Base-by-base conservation (phyloP, 345 rosid species). In the Corymbia maculata region DNA sequence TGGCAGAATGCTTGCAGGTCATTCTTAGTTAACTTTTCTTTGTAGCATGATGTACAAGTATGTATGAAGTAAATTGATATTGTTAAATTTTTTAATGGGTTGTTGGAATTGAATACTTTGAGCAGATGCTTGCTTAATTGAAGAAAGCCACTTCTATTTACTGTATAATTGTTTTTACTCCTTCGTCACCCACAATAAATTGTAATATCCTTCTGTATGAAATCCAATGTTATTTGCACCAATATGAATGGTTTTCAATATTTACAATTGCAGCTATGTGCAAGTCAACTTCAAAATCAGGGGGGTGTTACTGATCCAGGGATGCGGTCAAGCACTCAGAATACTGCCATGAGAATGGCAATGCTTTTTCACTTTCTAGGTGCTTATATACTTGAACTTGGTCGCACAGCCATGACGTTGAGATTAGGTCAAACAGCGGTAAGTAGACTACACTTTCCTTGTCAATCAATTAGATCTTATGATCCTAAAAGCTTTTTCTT, bases 331-430 rank as follows among this genome's bases (percentile, higher is more conserved):
- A 85, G 55, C 87, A 89, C 88, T 49, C 97, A 95, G 89, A 86
- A 91, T 68, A 88, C 45, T 91, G 94, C 94, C 30, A 92, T 87
- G 95, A 91, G 96, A 87, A 91, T 92, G 45, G 95, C 95, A 80
- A 36, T 88, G 90, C 90, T 92, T 85, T 87, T 95, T 86, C 92
- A 93, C 86, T 94, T 91, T 91, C 91, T 96, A 85, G 98, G 97
- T 87, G 95, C 96, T 47, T 92, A 93, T 92, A 90, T 96, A 30
- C 98, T 96, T 86, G 98, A 96, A 90, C 97, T 96, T 64, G 98
- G 98, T 89, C 96, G 97, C 59, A 92, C 98, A 89, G 93, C 91
- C 87, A 96, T 93, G 98, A 95, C 96, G 51, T 16, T 93, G 88
- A 94, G 97, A 90, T 92, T 96, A 79, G 97, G 98, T 91, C 95